These are phyloP conservation scores for Halophytophthora batemanensis DNA, from an alignment of 352 stramenopile genomes.

Conservation along the genomic window DNA sequence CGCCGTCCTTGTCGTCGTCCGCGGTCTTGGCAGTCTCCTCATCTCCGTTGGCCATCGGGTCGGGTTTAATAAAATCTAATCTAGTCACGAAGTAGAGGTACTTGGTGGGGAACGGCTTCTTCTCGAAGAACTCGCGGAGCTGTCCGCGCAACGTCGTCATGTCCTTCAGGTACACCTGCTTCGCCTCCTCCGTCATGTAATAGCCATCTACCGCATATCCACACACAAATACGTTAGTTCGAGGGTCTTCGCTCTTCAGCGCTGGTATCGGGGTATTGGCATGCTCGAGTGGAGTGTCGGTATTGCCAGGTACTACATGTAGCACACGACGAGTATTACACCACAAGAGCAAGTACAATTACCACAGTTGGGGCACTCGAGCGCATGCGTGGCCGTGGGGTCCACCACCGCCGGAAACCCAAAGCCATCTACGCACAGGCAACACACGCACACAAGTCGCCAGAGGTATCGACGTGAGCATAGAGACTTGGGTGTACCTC, in stretches of 20 bases:
- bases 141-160: conserved; percentile 62
- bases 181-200: conserved; percentile 65
- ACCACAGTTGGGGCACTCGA: conserved; percentile 64
- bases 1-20: conserved; percentile 12
- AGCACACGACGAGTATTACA: background rate
- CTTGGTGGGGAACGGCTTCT: conserved; percentile 80
- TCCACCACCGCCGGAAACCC: conserved; percentile 64
- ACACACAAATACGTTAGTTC: conserved; percentile 1
- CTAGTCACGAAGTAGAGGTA: conserved; percentile 86
- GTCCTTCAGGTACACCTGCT: conserved; percentile 64
- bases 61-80: conserved; percentile 72
- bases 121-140: conserved; percentile 75
- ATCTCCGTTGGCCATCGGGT: conserved; percentile 35
- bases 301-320: background rate
- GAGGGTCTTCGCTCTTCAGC: too few relatives aligned
- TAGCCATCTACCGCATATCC: conserved; percentile 32
- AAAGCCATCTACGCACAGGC: conserved; percentile 39
- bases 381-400: conserved; percentile 47
- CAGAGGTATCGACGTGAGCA: background rate
- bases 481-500: background rate
- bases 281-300: background rate
- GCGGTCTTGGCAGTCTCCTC: conserved; percentile 26
- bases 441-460: conserved; percentile 1
- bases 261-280: background rate
- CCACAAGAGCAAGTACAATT: conserved; percentile 14